These are phyloP conservation scores for Taphrina deformans DNA, from an alignment of 1,139 yeast species.

Conservation along the genomic window DNA sequence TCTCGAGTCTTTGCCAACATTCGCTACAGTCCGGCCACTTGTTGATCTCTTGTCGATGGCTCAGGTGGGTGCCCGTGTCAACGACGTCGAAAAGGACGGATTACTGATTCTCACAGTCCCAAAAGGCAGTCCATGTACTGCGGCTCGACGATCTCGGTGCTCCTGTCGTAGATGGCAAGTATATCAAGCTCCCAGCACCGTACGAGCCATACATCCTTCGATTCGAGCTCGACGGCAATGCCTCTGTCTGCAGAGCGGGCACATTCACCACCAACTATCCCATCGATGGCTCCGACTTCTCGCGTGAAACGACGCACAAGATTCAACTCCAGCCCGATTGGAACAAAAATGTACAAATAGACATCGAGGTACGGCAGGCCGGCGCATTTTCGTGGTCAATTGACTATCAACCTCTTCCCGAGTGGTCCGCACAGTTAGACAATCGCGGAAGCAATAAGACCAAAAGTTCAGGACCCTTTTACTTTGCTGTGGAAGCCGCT, in stretches of 20 bases:
- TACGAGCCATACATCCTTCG: constrained; percentile 55
- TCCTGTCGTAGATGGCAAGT: constrained; percentile 17
- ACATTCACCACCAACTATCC: constrained; percentile 76
- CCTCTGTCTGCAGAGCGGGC: constrained; percentile 70
- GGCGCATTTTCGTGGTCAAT: constrained; percentile 66
- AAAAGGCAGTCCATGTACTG: constrained; percentile 9
- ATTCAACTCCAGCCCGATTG: constrained; percentile 51
- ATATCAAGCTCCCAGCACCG: constrained; percentile 52
- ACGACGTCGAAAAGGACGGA: not conserved
- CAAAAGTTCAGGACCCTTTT: constrained; percentile 51
- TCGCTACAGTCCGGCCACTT: not conserved
- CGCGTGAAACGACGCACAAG: constrained; percentile 57
- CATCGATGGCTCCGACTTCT: constrained; percentile 51
- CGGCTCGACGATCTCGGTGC: constrained; percentile 24
- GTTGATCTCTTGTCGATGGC: not conserved
- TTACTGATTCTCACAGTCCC: not conserved
- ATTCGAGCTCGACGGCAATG: constrained; percentile 71
- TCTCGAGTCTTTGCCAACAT: not conserved
- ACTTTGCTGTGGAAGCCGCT: constrained; percentile 81
- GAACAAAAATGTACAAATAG: constrained; percentile 56
- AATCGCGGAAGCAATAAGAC: not conserved
- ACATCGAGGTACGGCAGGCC: constrained; percentile 64
- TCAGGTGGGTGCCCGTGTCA: not conserved
- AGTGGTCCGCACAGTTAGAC: constrained; percentile 49
- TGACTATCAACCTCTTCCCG: constrained; percentile 51